Conservation (phyloP, 164 flowering plant genomes). For the Berberis thunbergii region DNA sequence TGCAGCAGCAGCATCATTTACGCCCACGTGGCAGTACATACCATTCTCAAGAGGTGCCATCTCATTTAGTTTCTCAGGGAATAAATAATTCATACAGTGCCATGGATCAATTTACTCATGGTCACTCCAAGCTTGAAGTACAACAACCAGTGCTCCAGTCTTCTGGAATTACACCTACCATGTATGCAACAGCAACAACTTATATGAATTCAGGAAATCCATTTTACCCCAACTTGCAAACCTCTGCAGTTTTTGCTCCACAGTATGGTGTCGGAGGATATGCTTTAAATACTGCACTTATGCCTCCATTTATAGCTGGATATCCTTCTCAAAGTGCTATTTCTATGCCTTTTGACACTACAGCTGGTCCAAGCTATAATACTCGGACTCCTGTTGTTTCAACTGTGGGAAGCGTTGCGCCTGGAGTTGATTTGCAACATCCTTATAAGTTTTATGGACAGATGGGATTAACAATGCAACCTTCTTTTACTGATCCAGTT, state of each 20-base stretch:
- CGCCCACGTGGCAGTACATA: conserved; percentile 13
- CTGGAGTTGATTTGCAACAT: conserved; percentile 38
- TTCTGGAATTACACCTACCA: conserved; percentile 47
- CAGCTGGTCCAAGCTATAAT: conserved; percentile 37
- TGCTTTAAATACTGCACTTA: conserved; percentile 33
- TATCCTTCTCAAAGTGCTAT: conserved; percentile 42
- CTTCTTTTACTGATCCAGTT: conserved; percentile 49
- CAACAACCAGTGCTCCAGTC: conserved; percentile 44
- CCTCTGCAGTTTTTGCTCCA: conserved; percentile 44
- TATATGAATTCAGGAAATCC: conserved; percentile 55
- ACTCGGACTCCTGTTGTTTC: conserved; percentile 24
- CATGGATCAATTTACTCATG: conserved; percentile 26
- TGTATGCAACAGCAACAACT: conserved; percentile 58
- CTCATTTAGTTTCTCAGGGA: conserved; percentile 28
- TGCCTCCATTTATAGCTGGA: conserved; percentile 60
- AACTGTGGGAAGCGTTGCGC: conserved; percentile 30
- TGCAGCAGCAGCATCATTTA: conserved; percentile 18
- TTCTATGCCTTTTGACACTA: conserved; percentile 39
- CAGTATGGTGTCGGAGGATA: conserved; percentile 62
- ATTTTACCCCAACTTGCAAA: conserved; percentile 50
- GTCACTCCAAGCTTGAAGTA: conserved; percentile 31
- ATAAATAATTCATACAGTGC: conserved; percentile 18
- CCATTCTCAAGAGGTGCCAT: conserved; percentile 27
- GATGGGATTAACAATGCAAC: conserved; percentile 42
- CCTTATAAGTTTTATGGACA: conserved; percentile 56